Evolutionary conservation across 108 stramenopile species (phyloP), one percentile per base, ranked within the genome.

Genomic region (Pseudonitzschia delicatissima): DNA sequence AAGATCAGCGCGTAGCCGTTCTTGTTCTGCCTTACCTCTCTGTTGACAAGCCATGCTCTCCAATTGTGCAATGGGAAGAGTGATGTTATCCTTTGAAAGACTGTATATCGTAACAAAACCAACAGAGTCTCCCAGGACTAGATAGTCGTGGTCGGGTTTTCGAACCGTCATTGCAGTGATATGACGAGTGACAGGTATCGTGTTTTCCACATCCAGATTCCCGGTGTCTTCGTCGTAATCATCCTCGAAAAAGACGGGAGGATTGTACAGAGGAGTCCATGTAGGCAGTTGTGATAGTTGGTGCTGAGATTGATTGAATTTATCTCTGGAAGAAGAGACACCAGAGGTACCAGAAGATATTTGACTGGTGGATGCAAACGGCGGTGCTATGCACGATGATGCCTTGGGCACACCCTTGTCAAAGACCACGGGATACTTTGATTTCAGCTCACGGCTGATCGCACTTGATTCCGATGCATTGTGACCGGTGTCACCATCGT

Each of bases 101-200:
- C 65, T 48, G 59, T 83, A 83, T 18, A 83, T 68, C 26, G 63
- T 69, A 25, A 79, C 72, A 59, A 77, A 83, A 21, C 82, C 82
- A 25, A 62, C 74, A 3, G 74, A 68, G 49, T 83, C 78, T 12
- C 82, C 82, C 17, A 83, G 42, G 12, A 76, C 82, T 42, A 78
- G 18, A 7, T 82, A 78, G 13, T 29, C 53, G 36, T 77, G 62
- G 62, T 77, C 60, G 11, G 72, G 67, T 31, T 67, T 61, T 8
- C 67, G 40, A 6, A 61, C 67, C 12, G 74, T 64, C 26, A 76
- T 57, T 29, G 66, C 67, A n/a, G 74, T 65, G 48, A 76, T 69
- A 3, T 47, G 59, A 4, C 68, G 39, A 2, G 62, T 69, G 45
- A 76, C 74, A 35, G 74, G 74, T 39, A 35, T 39, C 12, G 66